These are phyloP conservation scores for Theileria equi DNA, from an alignment of 169 alveolate species.

Conservation along the genomic window DNA sequence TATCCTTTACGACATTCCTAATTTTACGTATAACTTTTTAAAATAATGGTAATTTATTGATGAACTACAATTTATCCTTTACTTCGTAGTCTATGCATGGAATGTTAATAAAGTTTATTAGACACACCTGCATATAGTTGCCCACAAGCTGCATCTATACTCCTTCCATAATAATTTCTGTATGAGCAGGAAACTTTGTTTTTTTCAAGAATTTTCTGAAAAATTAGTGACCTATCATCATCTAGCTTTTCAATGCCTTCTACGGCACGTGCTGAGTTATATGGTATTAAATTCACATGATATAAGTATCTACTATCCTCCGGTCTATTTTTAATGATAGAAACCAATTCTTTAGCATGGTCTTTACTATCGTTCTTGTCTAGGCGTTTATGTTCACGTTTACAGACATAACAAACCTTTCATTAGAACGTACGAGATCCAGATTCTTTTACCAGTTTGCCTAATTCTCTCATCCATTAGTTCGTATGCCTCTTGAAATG, in stretches of 20 bases:
- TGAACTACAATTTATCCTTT: not conserved
- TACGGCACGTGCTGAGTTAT: conserved; percentile 55
- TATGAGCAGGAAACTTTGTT: conserved; percentile 38
- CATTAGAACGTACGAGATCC: conserved; percentile 80
- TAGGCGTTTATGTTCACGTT: not conserved
- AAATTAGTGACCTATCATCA: conserved; percentile 15
- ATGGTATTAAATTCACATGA: conserved; percentile 70
- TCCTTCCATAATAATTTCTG: conserved; percentile 78
- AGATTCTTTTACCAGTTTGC: conserved; percentile 80
- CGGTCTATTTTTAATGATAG: conserved; percentile 65
- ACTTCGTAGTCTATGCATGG: too few relatives aligned
- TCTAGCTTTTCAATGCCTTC: conserved; percentile 32
- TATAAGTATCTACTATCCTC: conserved; percentile 63
- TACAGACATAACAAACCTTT: conserved; percentile 56
- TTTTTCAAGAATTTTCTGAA: conserved; percentile 42
- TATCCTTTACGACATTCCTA: not conserved
- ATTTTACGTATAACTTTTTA: not conserved
- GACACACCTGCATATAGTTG: conserved; percentile 74
- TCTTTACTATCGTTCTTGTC: conserved; percentile 65
- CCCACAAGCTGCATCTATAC: conserved; percentile 85
- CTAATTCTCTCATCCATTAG: conserved; percentile 78
- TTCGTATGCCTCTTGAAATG: conserved; percentile 77
- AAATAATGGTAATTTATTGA: not conserved
- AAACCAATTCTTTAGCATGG: conserved; percentile 73
- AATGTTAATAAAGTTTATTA: not conserved